Conservation (phyloP, 176 grass and related monocot species). For the Carex kokanica region DNA sequence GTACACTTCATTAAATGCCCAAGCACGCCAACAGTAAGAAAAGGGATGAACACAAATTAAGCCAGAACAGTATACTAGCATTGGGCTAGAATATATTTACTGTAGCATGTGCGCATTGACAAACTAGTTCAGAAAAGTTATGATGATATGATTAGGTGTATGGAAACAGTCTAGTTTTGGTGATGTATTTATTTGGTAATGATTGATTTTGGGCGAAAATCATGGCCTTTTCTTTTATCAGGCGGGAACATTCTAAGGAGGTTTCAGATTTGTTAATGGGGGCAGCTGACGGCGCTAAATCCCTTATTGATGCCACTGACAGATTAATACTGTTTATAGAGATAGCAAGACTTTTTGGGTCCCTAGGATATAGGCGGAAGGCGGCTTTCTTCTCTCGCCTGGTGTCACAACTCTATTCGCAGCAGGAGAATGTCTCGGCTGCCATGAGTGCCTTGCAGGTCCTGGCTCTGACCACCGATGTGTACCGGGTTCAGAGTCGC, state of each 20-base stretch:
- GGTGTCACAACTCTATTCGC: slow-evolving; percentile 94
- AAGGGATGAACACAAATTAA: neutral
- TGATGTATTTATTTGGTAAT: neutral
- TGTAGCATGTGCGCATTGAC: neutral
- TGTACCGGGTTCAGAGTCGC: slow-evolving; percentile 93
- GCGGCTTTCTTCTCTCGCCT: slow-evolving; percentile 98
- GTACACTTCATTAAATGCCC: neutral
- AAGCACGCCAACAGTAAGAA: neutral
- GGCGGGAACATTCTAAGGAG: slow-evolving; percentile 81
- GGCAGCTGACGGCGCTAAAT: slow-evolving; percentile 96
- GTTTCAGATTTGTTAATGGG: slow-evolving; percentile 94
- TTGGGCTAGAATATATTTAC: neutral
- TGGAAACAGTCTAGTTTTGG: neutral
- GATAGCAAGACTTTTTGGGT: slow-evolving; percentile 92
- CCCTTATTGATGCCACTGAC: slow-evolving; percentile 94
- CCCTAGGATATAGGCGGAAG: slow-evolving; percentile 89
- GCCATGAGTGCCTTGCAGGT: slow-evolving; percentile 99
- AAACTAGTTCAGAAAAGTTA: neutral
- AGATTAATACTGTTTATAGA: slow-evolving; percentile 88
- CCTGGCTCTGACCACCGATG: slow-evolving; percentile 76
- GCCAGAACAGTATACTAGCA: neutral
- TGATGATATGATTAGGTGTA: neutral
- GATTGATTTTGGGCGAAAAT: neutral
- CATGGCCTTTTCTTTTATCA: slow-evolving; percentile 29
- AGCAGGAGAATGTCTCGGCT: slow-evolving; percentile 86